Base-by-base conservation (phyloP, 2,329 filamentous ascomycete genomes). In the Trematosphaeria pertusa region DNA sequence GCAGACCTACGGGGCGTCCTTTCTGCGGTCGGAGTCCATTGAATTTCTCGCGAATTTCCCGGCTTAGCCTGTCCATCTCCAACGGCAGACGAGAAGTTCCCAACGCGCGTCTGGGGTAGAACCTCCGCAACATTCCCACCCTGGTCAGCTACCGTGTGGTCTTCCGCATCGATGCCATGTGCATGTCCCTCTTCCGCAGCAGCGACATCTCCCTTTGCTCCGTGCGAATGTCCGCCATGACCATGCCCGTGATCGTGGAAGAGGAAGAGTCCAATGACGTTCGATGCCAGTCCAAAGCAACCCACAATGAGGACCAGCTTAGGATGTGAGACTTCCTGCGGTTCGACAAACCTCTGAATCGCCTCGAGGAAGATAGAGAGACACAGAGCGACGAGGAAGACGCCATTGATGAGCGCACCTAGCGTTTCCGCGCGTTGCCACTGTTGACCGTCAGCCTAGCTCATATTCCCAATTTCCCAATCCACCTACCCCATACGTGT, bases 351-450 rank as follows among this genome's bases (percentile, higher is more conserved):
- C 65, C 94, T 88, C 63, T 92, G 91, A 50, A 97, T 83, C 12
- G 94, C 94, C 74, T 99, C 94, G 62, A 99, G 86, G 65, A 97
- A 89, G 73, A 99, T 99, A 39, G 93, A 95, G 46, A 99, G 81
- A 75, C 94, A 99, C 7, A 99, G 83, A 6, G 94, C 94, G 66
- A 99, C 94, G 34, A 99, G 81, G 77, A 99, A 99, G 35, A 97
- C 93, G 58, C 94, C 94, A 65, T 99, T 99, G 75, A 97, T 90
- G 62, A 97, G 87, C 37, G 94, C 94, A 65, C 94, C 94, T 5
- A 99, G 81, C 9, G 96, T 97, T 78, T 99, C 94, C 26, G 94
- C 94, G 60, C 94, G 90, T 78, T 97, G 88, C 89, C 92, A 99
- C 88, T 93, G 61, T 26, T 17, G 14, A 24, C 9, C 17, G 48